A percentile compares a stretch with the other conserved stretches of the same genome.
phyloP scores from a whole-genome alignment of 2,329 filamentous ascomycete genomes.

The Colletotrichum sp. region DNA sequence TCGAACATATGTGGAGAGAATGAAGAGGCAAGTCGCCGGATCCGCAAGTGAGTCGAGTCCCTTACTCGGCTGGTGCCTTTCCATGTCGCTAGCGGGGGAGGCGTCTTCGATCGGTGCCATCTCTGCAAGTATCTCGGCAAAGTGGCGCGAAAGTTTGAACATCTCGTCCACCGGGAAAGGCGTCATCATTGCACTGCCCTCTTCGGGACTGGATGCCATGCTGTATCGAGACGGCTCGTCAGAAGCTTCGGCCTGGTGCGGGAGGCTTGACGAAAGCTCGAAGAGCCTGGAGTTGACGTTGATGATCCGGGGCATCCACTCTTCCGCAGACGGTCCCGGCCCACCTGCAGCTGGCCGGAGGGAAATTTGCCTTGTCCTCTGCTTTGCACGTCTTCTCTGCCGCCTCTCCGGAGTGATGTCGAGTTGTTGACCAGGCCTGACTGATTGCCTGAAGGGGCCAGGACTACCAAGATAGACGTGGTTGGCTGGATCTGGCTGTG shows the following conservation, averaged over 20 bases:
- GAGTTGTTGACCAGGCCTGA: background rate
- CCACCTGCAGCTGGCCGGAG: slow-evolving; percentile 24
- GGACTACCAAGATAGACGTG: slow-evolving; percentile 7
- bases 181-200: slow-evolving; percentile 24
- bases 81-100: slow-evolving; percentile 10
- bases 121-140: slow-evolving; percentile 38
- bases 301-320: slow-evolving; percentile 44
- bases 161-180: slow-evolving; percentile 45
- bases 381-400: slow-evolving; percentile 24
- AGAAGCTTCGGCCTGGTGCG: slow-evolving; percentile 28
- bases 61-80: background rate
- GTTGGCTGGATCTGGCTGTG: background rate
- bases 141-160: slow-evolving; percentile 42
- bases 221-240: background rate
- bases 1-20: slow-evolving; percentile 41
- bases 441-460: background rate
- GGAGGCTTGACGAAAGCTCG: slow-evolving; percentile 39
- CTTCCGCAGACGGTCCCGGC: slow-evolving; percentile 26
- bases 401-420: background rate
- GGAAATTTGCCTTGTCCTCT: slow-evolving; percentile 35
- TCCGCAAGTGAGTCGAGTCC: slow-evolving; percentile 28
- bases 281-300: slow-evolving; percentile 42
- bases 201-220: slow-evolving; percentile 22
- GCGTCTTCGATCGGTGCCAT: slow-evolving; percentile 12
- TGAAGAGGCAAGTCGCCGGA: slow-evolving; percentile 41